Base-by-base conservation (phyloP, 75 land plant genomes). In the Picea sitchensis region DNA sequence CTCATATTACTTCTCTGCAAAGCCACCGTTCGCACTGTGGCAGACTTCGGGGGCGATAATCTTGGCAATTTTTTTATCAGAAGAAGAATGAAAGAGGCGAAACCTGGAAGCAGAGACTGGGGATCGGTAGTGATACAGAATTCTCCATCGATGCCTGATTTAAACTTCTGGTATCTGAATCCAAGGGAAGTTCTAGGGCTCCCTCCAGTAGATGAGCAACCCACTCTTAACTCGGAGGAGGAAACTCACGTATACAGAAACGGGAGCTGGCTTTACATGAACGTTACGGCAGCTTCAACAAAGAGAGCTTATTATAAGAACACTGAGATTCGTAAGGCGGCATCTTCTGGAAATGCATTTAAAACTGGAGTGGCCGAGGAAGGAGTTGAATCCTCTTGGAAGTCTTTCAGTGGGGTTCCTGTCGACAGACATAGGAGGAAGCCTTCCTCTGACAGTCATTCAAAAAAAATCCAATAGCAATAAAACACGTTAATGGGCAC, bases 101-200 rank as follows among this genome's bases (percentile, higher is more conserved):
- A 67, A 63, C 72, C 80, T 13, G 94, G 96, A 68, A 63, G 31
- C 11, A 82, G 88, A 79, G 94, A 95, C 61, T 95, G 96, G 98
- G 98, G 99, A 20, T 94, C 99, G 1, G 87, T 94, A 12, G 67
- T 92, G 7, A 81, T 94, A 12, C 94, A 92, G 73, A 75, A 80
- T 58, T 74, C 81, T 0, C 34, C 26, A 18, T 73, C 82, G 14
- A 75, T 38, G 15, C 59, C 86, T 4, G 77, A 83, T 5, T 18
- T 77, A 17, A 80, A 59, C 1, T 58, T 76, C 54, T 86, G 88
- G 86, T 86, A 82, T 65, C 15, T 83, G 21, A 85, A 85, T 76
- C 78, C 82, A 36, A 59, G 73, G 31, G 82, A 80, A 18, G 82
- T 81, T 51, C 38, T 83, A 15, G 78, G 77, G 13, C 30, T 80